These are phyloP conservation scores for Takashimella tepidaria DNA, from an alignment of 1,284 basidiomycete species.

Conservation along the genomic window DNA sequence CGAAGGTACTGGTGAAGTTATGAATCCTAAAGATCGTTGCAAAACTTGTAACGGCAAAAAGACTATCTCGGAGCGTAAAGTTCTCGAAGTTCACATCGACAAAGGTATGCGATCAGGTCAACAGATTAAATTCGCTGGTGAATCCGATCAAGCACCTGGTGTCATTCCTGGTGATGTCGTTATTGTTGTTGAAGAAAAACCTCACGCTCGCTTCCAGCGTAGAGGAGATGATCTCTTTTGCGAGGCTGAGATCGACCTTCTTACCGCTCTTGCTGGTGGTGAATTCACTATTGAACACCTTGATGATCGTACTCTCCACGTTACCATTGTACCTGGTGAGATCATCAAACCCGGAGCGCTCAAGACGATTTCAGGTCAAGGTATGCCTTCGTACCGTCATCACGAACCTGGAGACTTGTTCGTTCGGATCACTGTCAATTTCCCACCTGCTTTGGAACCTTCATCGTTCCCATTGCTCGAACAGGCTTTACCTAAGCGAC, in stretches of 20 bases:
- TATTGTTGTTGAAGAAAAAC: slow-evolving; percentile 95
- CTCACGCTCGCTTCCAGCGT: slow-evolving; percentile 84
- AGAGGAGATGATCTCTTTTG: slow-evolving; percentile 87
- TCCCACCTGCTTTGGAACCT: slow-evolving; percentile 78
- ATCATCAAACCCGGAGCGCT: slow-evolving; percentile 88
- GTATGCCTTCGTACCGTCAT: slow-evolving; percentile 97
- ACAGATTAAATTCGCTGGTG: slow-evolving; percentile 89
- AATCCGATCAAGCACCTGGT: slow-evolving; percentile 92
- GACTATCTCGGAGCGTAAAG: slow-evolving; percentile 89
- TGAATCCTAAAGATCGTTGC: slow-evolving; percentile 92
- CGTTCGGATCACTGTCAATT: slow-evolving; percentile 79
- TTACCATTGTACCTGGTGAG: slow-evolving; percentile 83
- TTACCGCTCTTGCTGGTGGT: slow-evolving; percentile 91
- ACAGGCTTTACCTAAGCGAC: slow-evolving; percentile 76
- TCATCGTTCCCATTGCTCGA: slow-evolving; percentile 72
- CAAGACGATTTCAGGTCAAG: slow-evolving; percentile 89
- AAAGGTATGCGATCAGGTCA: slow-evolving; percentile 99
- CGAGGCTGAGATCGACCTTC: slow-evolving; percentile 84
- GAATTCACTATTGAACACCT: slow-evolving; percentile 87
- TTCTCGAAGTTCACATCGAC: slow-evolving; percentile 98
- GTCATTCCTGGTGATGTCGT: slow-evolving; percentile 92
- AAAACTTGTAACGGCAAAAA: slow-evolving; percentile 94
- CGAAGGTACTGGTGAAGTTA: slow-evolving; percentile 83
- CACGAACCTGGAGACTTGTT: slow-evolving; percentile 95
- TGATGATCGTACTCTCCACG: slow-evolving; percentile 81